These are phyloP conservation scores for Plectosphaerella cucumerina DNA, from an alignment of 2,329 filamentous ascomycete genomes.

Conservation along the genomic window DNA sequence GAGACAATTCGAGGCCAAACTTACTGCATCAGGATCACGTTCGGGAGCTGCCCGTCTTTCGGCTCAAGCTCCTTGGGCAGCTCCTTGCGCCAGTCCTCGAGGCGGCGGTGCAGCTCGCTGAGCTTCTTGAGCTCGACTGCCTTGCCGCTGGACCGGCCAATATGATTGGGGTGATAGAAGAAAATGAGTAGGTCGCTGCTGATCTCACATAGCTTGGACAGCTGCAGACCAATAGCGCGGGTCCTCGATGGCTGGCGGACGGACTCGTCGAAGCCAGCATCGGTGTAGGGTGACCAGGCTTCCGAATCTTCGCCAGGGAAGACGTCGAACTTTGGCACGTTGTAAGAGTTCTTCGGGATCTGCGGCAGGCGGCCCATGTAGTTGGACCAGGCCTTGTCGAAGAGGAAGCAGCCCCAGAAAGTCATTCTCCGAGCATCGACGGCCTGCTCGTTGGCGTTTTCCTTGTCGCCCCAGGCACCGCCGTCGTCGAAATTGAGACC, in stretches of 20 bases:
- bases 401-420: constrained; percentile 97
- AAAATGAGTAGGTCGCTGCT: constrained; percentile 84
- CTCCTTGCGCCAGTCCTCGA: constrained; percentile 85
- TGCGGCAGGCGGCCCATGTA: constrained; percentile 91
- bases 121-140: constrained; percentile 86
- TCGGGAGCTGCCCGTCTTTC: constrained; percentile 83
- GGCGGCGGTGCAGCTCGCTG: constrained; percentile 81
- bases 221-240: constrained; percentile 74
- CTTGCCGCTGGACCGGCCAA: constrained; percentile 64
- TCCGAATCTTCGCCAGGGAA: constrained; percentile 85
- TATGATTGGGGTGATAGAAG: constrained; percentile 81
- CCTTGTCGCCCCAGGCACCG: constrained; percentile 54
- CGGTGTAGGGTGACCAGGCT: constrained; percentile 84
- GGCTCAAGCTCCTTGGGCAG: constrained; percentile 84
- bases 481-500: constrained; percentile 82
- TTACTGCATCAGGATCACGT: constrained; percentile 79
- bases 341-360: constrained; percentile 73
- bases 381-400: constrained; percentile 99
- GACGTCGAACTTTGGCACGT: constrained; percentile 83
- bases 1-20: constrained; percentile 30
- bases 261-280: constrained; percentile 70
- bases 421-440: constrained; percentile 87
- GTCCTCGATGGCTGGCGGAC: constrained; percentile 78
- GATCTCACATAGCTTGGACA: constrained; percentile 84
- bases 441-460: constrained; percentile 70